Percentiles rank a stretch among this genome's conserved stretches.
These are phyloP conservation scores for Rhodotorula sp. DNA, from an alignment of 1,284 basidiomycete species.

Conservation along the genomic window DNA sequence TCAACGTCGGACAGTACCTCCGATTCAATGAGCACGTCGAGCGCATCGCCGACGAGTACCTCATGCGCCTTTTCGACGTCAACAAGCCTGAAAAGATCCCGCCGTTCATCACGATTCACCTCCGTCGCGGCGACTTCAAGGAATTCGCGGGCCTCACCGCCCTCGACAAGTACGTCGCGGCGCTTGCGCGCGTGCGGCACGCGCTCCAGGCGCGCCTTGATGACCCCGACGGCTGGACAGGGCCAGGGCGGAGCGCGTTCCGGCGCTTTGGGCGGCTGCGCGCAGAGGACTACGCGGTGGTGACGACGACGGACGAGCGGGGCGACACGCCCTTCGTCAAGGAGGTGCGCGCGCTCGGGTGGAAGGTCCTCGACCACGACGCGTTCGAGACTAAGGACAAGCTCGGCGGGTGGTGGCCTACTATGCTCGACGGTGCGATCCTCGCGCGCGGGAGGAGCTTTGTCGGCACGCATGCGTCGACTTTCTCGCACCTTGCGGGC, in stretches of 20 bases:
- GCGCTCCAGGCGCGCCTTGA: slow-evolving; percentile 30
- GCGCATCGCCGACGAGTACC: slow-evolving; percentile 19
- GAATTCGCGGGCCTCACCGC: slow-evolving; percentile 37
- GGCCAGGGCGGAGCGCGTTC: slow-evolving; percentile 18
- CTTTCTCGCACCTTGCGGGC: slow-evolving; percentile 36
- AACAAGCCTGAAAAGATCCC: slow-evolving; percentile 10
- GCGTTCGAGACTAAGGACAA: slow-evolving; percentile 23
- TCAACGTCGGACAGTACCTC: slow-evolving; percentile 32
- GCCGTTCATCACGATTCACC: slow-evolving; percentile 40
- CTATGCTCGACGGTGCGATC: slow-evolving; percentile 37
- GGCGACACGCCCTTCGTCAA: slow-evolving; percentile 26
- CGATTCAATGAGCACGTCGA: slow-evolving; percentile 33
- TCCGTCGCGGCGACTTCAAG: slow-evolving; percentile 41
- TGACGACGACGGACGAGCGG: slow-evolving; percentile 40
- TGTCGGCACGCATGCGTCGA: slow-evolving; percentile 34
- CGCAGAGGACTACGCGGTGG: slow-evolving; percentile 22
- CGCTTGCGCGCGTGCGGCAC: slow-evolving; percentile 12
- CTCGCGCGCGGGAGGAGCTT: slow-evolving; percentile 32
- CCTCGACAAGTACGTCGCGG: slow-evolving; percentile 32
- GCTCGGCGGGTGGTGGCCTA: slow-evolving; percentile 37
- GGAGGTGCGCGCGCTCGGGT: slow-evolving; percentile 29
- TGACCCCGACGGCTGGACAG: slow-evolving; percentile 18
- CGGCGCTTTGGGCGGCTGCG: not conserved
- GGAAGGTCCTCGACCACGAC: slow-evolving; percentile 40
- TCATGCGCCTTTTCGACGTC: slow-evolving; percentile 28